phyloP scores from a whole-genome alignment of 106 monocot species.

The Dioscorea dumetorum region DNA sequence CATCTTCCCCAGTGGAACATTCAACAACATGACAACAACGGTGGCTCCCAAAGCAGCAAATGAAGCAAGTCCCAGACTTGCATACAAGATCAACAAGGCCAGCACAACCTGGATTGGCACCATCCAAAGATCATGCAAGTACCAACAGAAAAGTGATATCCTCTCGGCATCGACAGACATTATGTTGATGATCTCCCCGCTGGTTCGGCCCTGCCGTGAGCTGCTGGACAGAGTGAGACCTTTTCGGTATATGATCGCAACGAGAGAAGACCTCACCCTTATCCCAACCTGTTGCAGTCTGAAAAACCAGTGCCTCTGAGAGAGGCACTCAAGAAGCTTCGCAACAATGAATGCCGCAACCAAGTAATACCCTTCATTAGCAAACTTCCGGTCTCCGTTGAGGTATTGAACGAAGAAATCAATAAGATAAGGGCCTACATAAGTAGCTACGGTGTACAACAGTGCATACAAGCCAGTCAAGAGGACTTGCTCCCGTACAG shows the following conservation, averaged over 20 bases:
- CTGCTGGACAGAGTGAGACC: constrained; percentile 55
- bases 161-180: constrained; percentile 81
- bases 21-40: constrained; percentile 51
- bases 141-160: constrained; percentile 65
- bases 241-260: constrained; percentile 72
- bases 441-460: constrained; percentile 37
- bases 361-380: constrained; percentile 54
- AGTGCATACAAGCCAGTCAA: constrained; percentile 51
- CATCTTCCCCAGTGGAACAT: constrained; percentile 59
- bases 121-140: constrained; percentile 82
- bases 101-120: constrained; percentile 67
- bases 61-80: constrained; percentile 65
- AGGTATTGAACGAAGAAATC: constrained; percentile 76
- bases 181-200: constrained; percentile 84
- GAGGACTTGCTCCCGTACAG: constrained; percentile 35
- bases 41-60: constrained; percentile 70
- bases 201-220: constrained; percentile 58
- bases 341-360: constrained; percentile 55
- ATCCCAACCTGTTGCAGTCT: constrained; percentile 56
- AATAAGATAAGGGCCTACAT: constrained; percentile 88
- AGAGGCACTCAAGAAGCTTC: constrained; percentile 72
- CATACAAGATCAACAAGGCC: constrained; percentile 60
- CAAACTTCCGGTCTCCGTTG: constrained; percentile 31
- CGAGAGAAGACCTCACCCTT: constrained; percentile 47
- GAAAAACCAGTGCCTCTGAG: constrained; percentile 76